A percentile compares a stretch with the other conserved stretches of the same genome.
These are phyloP conservation scores for Inosperma sp. DNA, from an alignment of 768 basidiomycete genomes.

Conservation along the genomic window DNA sequence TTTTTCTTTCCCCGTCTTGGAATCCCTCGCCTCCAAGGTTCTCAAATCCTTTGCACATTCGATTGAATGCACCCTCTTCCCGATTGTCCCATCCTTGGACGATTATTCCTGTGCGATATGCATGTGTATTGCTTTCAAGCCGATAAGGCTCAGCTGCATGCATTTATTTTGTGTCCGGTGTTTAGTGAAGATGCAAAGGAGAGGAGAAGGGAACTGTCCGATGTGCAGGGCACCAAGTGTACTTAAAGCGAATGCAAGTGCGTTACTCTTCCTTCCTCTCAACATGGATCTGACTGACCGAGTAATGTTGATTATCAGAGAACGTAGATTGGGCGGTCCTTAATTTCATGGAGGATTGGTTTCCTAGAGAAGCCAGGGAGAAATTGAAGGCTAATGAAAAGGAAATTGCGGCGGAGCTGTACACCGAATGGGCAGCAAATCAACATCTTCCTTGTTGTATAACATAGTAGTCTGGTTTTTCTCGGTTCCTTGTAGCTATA, in stretches of 20 bases:
- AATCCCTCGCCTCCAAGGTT: too few relatives aligned
- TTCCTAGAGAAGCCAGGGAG: slow-evolving; percentile 72
- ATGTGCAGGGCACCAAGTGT: slow-evolving; percentile 81
- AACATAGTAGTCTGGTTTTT: too few relatives aligned
- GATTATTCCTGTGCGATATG: slow-evolving; percentile 90
- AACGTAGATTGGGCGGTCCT: slow-evolving; percentile 77
- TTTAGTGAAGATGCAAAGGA: slow-evolving; percentile 88
- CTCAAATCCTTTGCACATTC: slow-evolving; percentile 69
- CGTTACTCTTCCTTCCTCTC: slow-evolving; percentile 24
- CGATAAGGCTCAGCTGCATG: slow-evolving; percentile 76
- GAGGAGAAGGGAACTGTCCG: slow-evolving; percentile 71
- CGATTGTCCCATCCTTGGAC: slow-evolving; percentile 72
- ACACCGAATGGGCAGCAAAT: slow-evolving; percentile 40
- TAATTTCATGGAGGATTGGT: slow-evolving; percentile 91
- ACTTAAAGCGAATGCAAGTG: slow-evolving; percentile 69
- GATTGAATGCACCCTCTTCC: slow-evolving; percentile 76
- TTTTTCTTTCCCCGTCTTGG: slow-evolving; percentile 16
- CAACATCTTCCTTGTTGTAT: not conserved
- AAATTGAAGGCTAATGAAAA: slow-evolving; percentile 72
- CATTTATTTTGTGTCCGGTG: slow-evolving; percentile 80
- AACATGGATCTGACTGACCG: not conserved
- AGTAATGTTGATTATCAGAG: slow-evolving; percentile 33
- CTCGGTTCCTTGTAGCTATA: too few relatives aligned
- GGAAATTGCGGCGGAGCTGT: slow-evolving; percentile 68
- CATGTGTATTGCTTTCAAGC: slow-evolving; percentile 87